Percentiles rank a stretch among this genome's conserved stretches.
Evolutionary conservation across 192 early-diverging fungal genomes (phyloP).

Genomic region (Phlyctochytrium arcticum): DNA sequence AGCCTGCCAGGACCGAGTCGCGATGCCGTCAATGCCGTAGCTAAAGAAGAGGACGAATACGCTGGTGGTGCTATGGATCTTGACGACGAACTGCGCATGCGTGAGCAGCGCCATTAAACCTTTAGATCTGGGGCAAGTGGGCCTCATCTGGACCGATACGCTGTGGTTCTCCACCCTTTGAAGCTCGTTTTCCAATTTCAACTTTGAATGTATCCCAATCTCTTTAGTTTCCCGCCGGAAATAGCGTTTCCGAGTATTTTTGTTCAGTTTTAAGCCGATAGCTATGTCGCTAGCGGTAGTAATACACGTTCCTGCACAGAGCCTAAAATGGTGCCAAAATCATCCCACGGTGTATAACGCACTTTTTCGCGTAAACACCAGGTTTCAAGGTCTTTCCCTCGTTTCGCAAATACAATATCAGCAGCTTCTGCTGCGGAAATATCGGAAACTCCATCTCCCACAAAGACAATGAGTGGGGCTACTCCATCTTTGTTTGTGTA

Average conservation of each 20-base stretch:
- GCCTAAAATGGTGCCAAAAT: conserved; percentile 39
- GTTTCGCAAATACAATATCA: conserved; percentile 70
- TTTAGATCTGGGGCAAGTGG: too few relatives aligned
- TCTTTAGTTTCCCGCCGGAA: too few relatives aligned
- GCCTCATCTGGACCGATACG: too few relatives aligned
- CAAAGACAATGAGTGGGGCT: conserved; percentile 57
- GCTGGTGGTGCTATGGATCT: conserved; percentile 48
- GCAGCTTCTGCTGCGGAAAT: conserved; percentile 71
- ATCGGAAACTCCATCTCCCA: conserved; percentile 77
- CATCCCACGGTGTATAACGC: conserved; percentile 50
- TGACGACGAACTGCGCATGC: conserved; percentile 40
- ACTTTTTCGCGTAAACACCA: conserved; percentile 63
- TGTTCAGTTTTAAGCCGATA: too few relatives aligned
- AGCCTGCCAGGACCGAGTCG: conserved; percentile 39
- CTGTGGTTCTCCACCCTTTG: too few relatives aligned
- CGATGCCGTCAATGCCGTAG: conserved; percentile 29
- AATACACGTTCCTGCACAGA: not conserved
- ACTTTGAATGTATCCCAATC: too few relatives aligned
- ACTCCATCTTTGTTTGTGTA: conserved; percentile 1
- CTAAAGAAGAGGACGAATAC: conserved; percentile 42
- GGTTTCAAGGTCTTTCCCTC: conserved; percentile 62
- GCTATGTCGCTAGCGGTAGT: too few relatives aligned
- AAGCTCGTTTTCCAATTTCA: too few relatives aligned
- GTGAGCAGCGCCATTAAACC: not conserved
- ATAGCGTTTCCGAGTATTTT: too few relatives aligned